Conservation (phyloP, 768 basidiomycete genomes). For the Fibroporia radiculosa region DNA sequence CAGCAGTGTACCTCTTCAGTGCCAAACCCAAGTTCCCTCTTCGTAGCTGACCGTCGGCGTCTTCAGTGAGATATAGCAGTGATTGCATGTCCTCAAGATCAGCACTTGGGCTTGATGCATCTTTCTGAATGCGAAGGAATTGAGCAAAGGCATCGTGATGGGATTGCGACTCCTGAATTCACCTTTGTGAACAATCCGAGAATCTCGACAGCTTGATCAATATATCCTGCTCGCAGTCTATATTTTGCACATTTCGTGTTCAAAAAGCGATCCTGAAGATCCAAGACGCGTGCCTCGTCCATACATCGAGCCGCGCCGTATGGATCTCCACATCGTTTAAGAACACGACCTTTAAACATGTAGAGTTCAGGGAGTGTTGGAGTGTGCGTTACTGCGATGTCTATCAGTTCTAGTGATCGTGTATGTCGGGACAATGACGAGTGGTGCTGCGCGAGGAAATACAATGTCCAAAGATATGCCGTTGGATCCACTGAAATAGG, state of each 20-base stretch:
- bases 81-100: slow-evolving; percentile 98
- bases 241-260: slow-evolving; percentile 95
- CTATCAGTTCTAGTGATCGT: slow-evolving; percentile 53
- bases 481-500: slow-evolving; percentile 50
- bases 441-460: slow-evolving; percentile 89
- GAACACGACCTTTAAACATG: slow-evolving; percentile 70
- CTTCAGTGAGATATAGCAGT: slow-evolving; percentile 76
- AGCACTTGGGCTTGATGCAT: slow-evolving; percentile 57
- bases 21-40: slow-evolving; percentile 67
- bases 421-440: slow-evolving; percentile 48
- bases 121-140: slow-evolving; percentile 53
- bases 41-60: slow-evolving; percentile 63
- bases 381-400: slow-evolving; percentile 69
- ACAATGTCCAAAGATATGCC: slow-evolving; percentile 89
- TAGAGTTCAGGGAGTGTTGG: slow-evolving; percentile 90
- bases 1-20: slow-evolving; percentile 74
- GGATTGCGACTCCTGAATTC: slow-evolving; percentile 10
- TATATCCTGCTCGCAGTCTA: slow-evolving; percentile 70
- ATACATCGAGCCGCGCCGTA: slow-evolving; percentile 65
- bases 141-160: neutral
- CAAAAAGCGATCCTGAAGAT: slow-evolving; percentile 91
- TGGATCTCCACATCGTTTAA: slow-evolving; percentile 82
- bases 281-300: slow-evolving; percentile 77
- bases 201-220: slow-evolving; percentile 65
- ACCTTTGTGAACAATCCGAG: slow-evolving; percentile 92